Base-by-base conservation (phyloP, 192 early-diverging fungal genomes). In the Coemansia sp. region DNA sequence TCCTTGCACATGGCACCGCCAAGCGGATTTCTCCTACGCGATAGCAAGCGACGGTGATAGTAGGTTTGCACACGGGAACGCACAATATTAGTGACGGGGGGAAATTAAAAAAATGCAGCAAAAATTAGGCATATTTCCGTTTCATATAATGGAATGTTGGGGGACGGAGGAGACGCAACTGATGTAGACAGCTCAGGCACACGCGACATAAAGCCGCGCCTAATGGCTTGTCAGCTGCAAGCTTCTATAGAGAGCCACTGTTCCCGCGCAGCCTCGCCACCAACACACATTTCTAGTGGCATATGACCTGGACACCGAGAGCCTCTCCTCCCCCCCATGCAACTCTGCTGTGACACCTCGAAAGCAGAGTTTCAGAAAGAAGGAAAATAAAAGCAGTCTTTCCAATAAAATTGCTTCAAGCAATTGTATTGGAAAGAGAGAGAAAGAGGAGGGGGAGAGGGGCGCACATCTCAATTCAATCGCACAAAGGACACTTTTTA, bases 21-120 rank as follows among this genome's bases (percentile, higher is more conserved):
- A 34, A 81, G 62, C n/a, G 79, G 79, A 40, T 81, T 81, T 38
- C 67, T 48, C 34, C 79, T 81, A 81, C 42, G 62, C 52, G 48
- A 58, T 10, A 25, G 5, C 22, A 52, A 52, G 23, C 14, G 23
- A 10, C 49, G 7, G 9, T 9, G 5, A 52, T 22, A 25, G 22
- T 52, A 11, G 23, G 23, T 14, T 9, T 22, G 22, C 49, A 25
- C 23, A 14, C 9, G 49, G 13, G 14, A 9, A 22, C 22, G 9
- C 13, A 5, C 23, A 25, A 52, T 52, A 25, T 52, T 52, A 52
- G 49, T 52, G 49, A 20, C n/a, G 15, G 7, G 49, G 49, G 20
- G 49, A 73, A 55, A 40, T 19, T 17, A 50, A 15, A 52, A 29
- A 29, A 29, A 29, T 1, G 29, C 29, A 38, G 22, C 15, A 4